Evolutionary conservation across 768 basidiomycete genomes (phyloP), one percentile per base, ranked within the genome.

Genomic region (Melanogaster broomeanus): DNA sequence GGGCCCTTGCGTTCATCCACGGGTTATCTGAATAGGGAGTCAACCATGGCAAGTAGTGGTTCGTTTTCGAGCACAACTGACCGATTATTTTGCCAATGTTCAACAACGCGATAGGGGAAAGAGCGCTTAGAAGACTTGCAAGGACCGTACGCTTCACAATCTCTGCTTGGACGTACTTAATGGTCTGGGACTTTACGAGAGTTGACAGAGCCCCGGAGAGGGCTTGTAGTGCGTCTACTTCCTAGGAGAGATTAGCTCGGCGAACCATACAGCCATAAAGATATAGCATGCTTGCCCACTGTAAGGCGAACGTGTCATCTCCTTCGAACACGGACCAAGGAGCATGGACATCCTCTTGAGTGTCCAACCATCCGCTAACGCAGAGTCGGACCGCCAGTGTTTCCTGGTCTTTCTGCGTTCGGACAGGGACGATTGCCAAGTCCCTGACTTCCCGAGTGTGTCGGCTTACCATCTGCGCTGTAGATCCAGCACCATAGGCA

Each of bases 41-140:
- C n/a, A 27, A 9, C 34, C 4, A 12, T 11, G 12, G 33, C 12
- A 34, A 34, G 11, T 34, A 12, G 33, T 12, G 33, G 16, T 34
- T 11, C 33, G 11, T 11, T 34, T 4, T 4, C 5, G 33, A 34
- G 33, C 25, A 34, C 16, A 16, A 62, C 72, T 42, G 57, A 77
- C 82, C 81, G 40, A 83, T 77, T 31, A 83, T 76, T 55, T 78
- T 72, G 7, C 77, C 79, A 37, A 83, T 72, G 57, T 78, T 79
- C 42, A 83, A 64, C 62, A 71, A 73, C 8, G 76, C 74, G 15
- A 79, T 61, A 2, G 82, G 81, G 10, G 78, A 72, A n/a, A 84
- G 67, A 3, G 80, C 75, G 51, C 64, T 66, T 70, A 79, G 72
- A 21, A 83, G 63, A 40, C 66, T 67, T 12, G 81, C 78, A 42